Conservation (phyloP, 768 basidiomycete genomes). For the Amanita fuliginea region DNA sequence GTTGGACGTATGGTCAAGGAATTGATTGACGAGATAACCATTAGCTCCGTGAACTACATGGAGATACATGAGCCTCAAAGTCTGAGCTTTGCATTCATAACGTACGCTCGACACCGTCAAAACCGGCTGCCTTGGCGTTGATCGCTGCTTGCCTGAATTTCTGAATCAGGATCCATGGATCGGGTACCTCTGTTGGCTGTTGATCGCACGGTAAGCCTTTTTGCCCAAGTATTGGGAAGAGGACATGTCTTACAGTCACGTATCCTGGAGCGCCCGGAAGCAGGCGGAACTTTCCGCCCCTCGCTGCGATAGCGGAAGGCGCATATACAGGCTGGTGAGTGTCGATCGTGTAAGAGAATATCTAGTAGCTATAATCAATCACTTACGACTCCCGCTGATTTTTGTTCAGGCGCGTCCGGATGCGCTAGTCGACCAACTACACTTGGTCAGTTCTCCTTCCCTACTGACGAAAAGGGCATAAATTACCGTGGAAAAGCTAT, state of each 20-base stretch:
- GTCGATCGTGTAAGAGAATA: constrained; percentile 1
- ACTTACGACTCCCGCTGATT: constrained; percentile 20
- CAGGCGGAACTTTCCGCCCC: constrained; percentile 28
- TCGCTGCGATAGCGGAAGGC: constrained; percentile 33
- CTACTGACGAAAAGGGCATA: background rate
- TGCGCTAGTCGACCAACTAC: constrained; percentile 25
- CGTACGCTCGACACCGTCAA: constrained; percentile 43
- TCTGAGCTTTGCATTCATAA: background rate
- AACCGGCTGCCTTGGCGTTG: constrained; percentile 41
- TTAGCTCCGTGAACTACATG: constrained; percentile 29
- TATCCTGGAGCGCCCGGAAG: constrained; percentile 27
- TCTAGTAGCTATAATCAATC: background rate
- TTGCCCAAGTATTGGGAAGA: background rate
- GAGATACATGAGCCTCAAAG: background rate
- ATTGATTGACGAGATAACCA: constrained; percentile 37
- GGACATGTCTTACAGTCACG: constrained; percentile 22
- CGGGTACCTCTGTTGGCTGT: constrained; percentile 31
- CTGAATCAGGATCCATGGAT: constrained; percentile 27
- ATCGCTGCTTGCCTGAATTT: constrained; percentile 31
- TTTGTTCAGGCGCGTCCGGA: constrained; percentile 29
- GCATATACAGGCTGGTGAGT: constrained; percentile 29
- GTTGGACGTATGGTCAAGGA: constrained; percentile 38
- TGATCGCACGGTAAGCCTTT: background rate
- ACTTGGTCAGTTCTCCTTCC: background rate
- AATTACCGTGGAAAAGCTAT: constrained; percentile 28